Evolutionary conservation across 495 filamentous ascomycete genomes (phyloP).

Genomic region (Daldinia childiae): DNA sequence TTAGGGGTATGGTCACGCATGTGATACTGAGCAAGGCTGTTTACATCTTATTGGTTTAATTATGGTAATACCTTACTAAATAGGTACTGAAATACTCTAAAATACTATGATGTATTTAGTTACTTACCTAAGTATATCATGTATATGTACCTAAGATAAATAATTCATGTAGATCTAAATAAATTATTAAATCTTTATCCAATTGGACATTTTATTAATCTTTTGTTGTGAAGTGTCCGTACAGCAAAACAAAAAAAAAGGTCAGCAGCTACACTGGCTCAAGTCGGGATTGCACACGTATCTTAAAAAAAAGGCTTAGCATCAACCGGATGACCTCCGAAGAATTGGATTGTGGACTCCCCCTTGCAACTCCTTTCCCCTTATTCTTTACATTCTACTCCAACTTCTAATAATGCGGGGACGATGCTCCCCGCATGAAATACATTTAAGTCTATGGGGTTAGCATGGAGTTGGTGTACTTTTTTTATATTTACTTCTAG

Average conservation of each 20-base stretch:
- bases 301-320: not conserved
- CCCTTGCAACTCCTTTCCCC: not conserved
- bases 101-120: not conserved
- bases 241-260: not conserved
- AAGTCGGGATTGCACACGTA: slow-evolving; percentile 4
- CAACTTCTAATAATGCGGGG: slow-evolving; percentile 35
- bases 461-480: not conserved
- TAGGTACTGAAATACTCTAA: not conserved
- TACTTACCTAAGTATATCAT: too few species aligned
- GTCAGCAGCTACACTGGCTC: not conserved
- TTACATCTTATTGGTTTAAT: not conserved
- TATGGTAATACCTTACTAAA: not conserved
- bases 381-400: slow-evolving; percentile 6
- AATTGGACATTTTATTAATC: not conserved
- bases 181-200: not conserved
- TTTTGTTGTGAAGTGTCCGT: not conserved
- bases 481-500: slow-evolving; percentile 23
- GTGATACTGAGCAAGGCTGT: too few species aligned
- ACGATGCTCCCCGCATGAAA: not conserved
- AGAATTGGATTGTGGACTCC: slow-evolving; percentile 7
- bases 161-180: not conserved
- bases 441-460: slow-evolving; percentile 8
- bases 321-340: slow-evolving; percentile 8
- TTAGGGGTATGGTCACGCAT: not conserved
- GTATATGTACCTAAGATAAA: too few species aligned